Conservation (phyloP, 176 grass and related monocot species). For the Poa pratensis region DNA sequence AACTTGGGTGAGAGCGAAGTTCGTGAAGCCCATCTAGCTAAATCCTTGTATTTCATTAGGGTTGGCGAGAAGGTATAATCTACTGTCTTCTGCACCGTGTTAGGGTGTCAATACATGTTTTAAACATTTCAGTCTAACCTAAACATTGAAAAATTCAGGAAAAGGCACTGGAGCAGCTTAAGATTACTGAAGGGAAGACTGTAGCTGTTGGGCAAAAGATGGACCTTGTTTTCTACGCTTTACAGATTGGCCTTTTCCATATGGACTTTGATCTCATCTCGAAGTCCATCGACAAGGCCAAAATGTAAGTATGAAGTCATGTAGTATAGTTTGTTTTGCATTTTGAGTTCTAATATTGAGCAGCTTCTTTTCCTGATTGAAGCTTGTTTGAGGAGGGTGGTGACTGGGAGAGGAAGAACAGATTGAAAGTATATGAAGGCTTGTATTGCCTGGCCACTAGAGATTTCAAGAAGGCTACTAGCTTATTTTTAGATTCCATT, state of each 20-base stretch:
- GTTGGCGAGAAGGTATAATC: conserved; percentile 84
- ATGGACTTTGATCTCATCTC: conserved; percentile 99
- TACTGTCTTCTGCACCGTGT: neutral
- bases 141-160: conserved; percentile 59
- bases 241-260: conserved; percentile 90
- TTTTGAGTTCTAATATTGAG: conserved; percentile 10
- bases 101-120: conserved; percentile 5
- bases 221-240: conserved; percentile 95
- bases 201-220: conserved; percentile 98
- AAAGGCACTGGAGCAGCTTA: conserved; percentile 92
- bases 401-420: conserved; percentile 99
- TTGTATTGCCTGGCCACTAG: conserved; percentile 92
- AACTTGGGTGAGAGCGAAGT: conserved; percentile 99
- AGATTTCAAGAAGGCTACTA: conserved; percentile 92
- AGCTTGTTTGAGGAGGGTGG: conserved; percentile 98
- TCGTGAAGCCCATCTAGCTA: conserved; percentile 95
- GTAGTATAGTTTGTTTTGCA: conserved; percentile 22
- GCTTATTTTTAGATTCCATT: conserved; percentile 97
- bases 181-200: conserved; percentile 96
- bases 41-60: conserved; percentile 83
- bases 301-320: conserved; percentile 60
- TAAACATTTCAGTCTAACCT: conserved; percentile 12
- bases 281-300: conserved; percentile 96
- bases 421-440: conserved; percentile 97
- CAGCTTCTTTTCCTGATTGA: conserved; percentile 32